These are phyloP conservation scores for Phaffomyces antillensis DNA, from an alignment of 805 yeast species.

Conservation along the genomic window DNA sequence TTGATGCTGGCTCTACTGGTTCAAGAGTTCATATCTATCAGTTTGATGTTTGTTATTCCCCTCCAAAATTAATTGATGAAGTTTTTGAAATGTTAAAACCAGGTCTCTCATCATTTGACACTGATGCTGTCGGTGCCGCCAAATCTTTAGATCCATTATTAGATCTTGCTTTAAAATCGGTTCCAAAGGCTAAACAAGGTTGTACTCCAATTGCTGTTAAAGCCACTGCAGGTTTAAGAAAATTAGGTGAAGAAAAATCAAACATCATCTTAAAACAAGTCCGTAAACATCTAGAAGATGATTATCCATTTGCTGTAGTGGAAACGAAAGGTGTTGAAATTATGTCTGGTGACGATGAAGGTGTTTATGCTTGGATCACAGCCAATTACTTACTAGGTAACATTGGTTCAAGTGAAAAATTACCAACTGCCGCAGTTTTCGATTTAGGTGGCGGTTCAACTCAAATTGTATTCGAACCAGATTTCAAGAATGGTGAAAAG, in stretches of 20 bases:
- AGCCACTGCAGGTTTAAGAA: conserved; percentile 95
- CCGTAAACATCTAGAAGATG: conserved; percentile 60
- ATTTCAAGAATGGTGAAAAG: conserved; percentile 46
- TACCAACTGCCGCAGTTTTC: conserved; percentile 92
- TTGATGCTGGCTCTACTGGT: conserved; percentile 98
- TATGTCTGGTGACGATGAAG: conserved; percentile 96
- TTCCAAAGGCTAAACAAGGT: conserved; percentile 63
- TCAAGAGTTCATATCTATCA: conserved; percentile 92
- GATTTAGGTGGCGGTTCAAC: conserved; percentile 99
- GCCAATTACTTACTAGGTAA: conserved; percentile 90
- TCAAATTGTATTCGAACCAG: conserved; percentile 96
- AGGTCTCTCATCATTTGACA: conserved; percentile 81
- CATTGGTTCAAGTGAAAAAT: conserved; percentile 67
- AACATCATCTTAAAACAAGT: conserved; percentile 69
- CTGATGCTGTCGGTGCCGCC: conserved; percentile 82
- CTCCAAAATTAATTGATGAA: conserved; percentile 77
- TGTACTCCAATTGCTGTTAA: conserved; percentile 96
- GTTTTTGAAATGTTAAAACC: conserved; percentile 85
- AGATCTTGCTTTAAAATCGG: conserved; percentile 62
- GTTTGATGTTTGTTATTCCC: conserved; percentile 78
- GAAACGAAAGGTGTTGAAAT: conserved; percentile 80
- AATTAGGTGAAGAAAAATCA: conserved; percentile 72
- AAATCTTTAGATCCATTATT: conserved; percentile 79
- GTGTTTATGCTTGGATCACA: conserved; percentile 98
- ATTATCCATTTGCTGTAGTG: conserved; percentile 91